phyloP scores from a whole-genome alignment of 768 basidiomycete genomes.

The Leccinum aurantiacum region DNA sequence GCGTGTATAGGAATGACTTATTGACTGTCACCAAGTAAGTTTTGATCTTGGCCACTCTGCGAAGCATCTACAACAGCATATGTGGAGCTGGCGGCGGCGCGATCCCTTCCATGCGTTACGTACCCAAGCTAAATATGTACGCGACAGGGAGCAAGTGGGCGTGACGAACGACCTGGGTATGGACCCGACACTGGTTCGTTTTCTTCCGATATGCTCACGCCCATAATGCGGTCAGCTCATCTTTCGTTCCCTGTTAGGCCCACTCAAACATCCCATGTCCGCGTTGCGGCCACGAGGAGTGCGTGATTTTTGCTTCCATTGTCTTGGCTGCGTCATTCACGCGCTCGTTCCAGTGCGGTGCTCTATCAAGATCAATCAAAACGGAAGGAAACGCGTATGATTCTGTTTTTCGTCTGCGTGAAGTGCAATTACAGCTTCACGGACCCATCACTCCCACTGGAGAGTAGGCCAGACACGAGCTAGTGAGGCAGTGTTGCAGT shows the following conservation, averaged over 20 bases:
- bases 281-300: constrained; percentile 81
- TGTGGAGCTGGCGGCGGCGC: constrained; percentile 13
- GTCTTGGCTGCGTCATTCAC: constrained; percentile 3
- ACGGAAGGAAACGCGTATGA: constrained; percentile 93
- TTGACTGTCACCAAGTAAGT: constrained; percentile 88
- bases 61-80: not conserved
- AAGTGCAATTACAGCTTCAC: constrained; percentile 76
- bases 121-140: constrained; percentile 5
- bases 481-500: constrained; percentile 15
- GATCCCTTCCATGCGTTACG: not conserved
- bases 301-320: constrained; percentile 30
- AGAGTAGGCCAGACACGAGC: constrained; percentile 36
- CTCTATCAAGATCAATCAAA: constrained; percentile 98
- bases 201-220: not conserved
- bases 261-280: constrained; percentile 86
- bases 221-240: not conserved
- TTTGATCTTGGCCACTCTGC: not conserved
- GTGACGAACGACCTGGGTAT: constrained; percentile 84
- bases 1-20: constrained; percentile 92
- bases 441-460: constrained; percentile 61
- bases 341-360: constrained; percentile 63
- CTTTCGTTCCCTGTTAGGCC: constrained; percentile 45
- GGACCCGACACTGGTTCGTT: constrained; percentile 82
- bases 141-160: constrained; percentile 83
- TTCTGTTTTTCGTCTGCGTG: constrained; percentile 86